Evolutionary conservation across 805 yeast species (phyloP).

Genomic region (Ogataea nitratoaversa): DNA sequence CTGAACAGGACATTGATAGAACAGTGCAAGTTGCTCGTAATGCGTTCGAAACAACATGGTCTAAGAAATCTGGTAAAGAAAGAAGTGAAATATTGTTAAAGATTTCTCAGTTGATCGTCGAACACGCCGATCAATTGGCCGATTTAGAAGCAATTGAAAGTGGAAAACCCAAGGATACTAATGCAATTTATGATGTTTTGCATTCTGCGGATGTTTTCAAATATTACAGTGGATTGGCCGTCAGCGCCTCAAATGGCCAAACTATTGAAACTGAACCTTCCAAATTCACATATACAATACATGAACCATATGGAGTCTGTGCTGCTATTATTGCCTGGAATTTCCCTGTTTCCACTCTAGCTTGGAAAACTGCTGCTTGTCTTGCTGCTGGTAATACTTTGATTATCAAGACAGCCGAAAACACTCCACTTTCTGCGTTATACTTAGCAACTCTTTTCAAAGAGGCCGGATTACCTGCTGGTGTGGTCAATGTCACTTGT

Average conservation of each 20-base stretch:
- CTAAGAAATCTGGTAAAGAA: conserved; percentile 39
- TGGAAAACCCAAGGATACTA: conserved; percentile 51
- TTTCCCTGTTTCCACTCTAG: conserved; percentile 63
- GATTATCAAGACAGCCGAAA: conserved; percentile 60
- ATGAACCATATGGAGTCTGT: conserved; percentile 67
- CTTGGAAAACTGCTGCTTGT: conserved; percentile 69
- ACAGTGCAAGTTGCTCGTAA: conserved; percentile 51
- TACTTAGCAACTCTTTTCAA: conserved; percentile 47
- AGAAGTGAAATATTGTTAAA: conserved; percentile 44
- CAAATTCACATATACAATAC: conserved; percentile 57
- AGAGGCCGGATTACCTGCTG: conserved; percentile 61
- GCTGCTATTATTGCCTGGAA: conserved; percentile 74
- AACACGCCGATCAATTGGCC: conserved; percentile 46
- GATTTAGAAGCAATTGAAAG: conserved; percentile 56
- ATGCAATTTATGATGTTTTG: conserved; percentile 56
- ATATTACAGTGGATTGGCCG: conserved; percentile 74
- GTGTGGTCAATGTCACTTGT: conserved; percentile 58
- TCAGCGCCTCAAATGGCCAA: conserved; percentile 56
- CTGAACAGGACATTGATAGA: conserved; percentile 45
- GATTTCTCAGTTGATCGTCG: conserved; percentile 46
- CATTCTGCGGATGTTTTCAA: conserved; percentile 53
- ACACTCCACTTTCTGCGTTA: conserved; percentile 64
- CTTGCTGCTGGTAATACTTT: conserved; percentile 63
- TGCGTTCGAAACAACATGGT: conserved; percentile 48
- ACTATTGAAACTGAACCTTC: conserved; percentile 55